These are phyloP conservation scores for Pleurotus pulmonarius DNA, from an alignment of 768 basidiomycete genomes.

Conservation along the genomic window DNA sequence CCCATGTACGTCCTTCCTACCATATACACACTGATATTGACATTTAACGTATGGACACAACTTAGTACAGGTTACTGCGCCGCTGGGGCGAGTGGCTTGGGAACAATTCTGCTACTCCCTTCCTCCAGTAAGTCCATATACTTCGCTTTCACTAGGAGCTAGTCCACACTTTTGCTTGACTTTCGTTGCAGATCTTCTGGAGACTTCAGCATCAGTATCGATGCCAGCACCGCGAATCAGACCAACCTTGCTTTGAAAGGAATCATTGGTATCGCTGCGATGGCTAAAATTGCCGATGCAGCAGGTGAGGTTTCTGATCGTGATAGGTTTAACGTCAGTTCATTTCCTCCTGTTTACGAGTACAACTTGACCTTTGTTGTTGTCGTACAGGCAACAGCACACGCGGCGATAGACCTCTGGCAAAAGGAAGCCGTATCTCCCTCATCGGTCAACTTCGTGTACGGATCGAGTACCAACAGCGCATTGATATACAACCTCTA, in stretches of 20 bases:
- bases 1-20: not conserved
- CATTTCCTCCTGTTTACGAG: no score
- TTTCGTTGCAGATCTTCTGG: not conserved
- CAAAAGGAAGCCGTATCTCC: constrained; percentile 5
- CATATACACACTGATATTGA: no score
- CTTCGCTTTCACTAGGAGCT: no score
- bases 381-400: no score
- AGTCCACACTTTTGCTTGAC: not conserved
- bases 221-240: constrained; percentile 1
- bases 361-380: no score
- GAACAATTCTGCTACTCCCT: not conserved
- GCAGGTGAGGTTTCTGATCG: constrained; percentile 6
- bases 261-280: constrained; percentile 13
- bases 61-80: not conserved
- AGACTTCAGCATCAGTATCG: not conserved
- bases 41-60: not conserved
- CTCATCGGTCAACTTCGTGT: constrained; percentile 5
- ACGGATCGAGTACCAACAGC: constrained; percentile 18
- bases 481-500: constrained; percentile 36
- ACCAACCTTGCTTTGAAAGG: constrained; percentile 17
- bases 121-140: not conserved
- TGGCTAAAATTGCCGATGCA: constrained; percentile 12
- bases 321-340: constrained; percentile 7
- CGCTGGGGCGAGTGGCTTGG: not conserved
- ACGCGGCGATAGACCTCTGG: constrained; percentile 8